Conservation (phyloP, 1,284 basidiomycete genomes). For the Ganoderma sinense region DNA sequence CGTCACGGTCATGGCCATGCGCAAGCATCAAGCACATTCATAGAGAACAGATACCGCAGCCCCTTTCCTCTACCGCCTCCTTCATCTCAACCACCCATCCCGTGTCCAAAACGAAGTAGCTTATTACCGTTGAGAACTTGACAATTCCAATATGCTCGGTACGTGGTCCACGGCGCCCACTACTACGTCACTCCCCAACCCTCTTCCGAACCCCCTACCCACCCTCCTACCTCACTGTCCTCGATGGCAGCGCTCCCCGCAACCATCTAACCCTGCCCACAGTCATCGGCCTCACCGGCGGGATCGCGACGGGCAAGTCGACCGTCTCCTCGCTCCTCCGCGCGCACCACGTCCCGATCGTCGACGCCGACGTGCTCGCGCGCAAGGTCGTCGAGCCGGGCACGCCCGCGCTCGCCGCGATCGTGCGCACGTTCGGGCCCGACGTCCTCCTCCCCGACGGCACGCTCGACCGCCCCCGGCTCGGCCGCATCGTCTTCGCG, state of each 20-base stretch:
- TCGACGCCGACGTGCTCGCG: constrained; percentile 94
- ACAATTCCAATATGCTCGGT: constrained; percentile 25
- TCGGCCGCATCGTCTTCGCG: constrained; percentile 89
- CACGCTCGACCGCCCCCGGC: constrained; percentile 81
- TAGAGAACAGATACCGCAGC: constrained; percentile 6
- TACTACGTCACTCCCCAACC: constrained; percentile 10
- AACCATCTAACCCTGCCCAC: constrained; percentile 5
- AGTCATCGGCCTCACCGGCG: constrained; percentile 97
- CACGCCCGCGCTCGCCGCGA: constrained; percentile 73
- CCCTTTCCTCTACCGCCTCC: constrained; percentile 1
- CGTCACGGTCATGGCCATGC: constrained; percentile 18
- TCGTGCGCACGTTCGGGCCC: constrained; percentile 78
- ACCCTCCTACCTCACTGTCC: background rate
- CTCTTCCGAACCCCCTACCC: background rate
- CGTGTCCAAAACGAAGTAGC: background rate
- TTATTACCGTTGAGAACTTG: background rate
- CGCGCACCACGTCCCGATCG: constrained; percentile 74
- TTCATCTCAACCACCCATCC: background rate
- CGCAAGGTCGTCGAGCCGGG: constrained; percentile 90
- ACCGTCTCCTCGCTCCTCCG: constrained; percentile 85
- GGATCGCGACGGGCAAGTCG: constrained; percentile 97
- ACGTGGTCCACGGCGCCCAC: constrained; percentile 3
- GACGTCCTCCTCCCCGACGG: constrained; percentile 76
- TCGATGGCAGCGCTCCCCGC: background rate
- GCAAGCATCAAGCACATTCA: constrained; percentile 8